Evolutionary conservation across 345 rosid genomes (phyloP).

Genomic region (Eucalyptus decipiens): DNA sequence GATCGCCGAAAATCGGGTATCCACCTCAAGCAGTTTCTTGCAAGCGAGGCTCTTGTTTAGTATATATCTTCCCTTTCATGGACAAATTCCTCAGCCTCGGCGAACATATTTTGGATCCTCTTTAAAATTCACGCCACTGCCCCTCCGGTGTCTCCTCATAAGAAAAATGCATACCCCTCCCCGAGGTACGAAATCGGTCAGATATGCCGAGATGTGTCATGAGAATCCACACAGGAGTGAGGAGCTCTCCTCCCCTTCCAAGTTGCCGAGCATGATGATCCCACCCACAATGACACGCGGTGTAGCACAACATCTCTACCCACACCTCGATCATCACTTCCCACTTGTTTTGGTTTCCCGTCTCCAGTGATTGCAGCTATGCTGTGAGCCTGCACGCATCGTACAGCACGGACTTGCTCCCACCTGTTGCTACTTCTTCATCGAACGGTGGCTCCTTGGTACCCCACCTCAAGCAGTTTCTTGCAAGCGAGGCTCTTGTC

Average conservation of each 20-base stretch:
- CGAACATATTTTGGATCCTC: too few species aligned
- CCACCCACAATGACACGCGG: background rate
- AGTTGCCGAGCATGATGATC: background rate
- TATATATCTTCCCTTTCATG: too few species aligned
- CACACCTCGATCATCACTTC: background rate
- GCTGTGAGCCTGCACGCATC: conserved; percentile 5
- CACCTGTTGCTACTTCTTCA: too few species aligned
- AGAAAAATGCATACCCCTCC: too few species aligned
- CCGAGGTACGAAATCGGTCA: too few species aligned
- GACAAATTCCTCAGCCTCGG: too few species aligned
- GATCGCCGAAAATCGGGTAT: too few species aligned
- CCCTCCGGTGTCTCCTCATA: too few species aligned
- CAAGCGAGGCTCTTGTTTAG: too few species aligned
- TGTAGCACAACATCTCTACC: background rate
- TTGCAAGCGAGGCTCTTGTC: background rate
- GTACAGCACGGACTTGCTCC: conserved; percentile 1
- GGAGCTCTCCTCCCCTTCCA: background rate
- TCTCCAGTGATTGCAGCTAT: background rate
- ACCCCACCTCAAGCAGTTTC: background rate
- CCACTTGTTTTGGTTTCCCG: background rate
- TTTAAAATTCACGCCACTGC: too few species aligned
- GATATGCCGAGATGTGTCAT: background rate
- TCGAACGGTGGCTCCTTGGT: fast-evolving
- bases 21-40: too few species aligned
- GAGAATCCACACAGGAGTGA: background rate